Base-by-base conservation (phyloP, 2,329 filamentous ascomycete genomes). In the Amauroascus niger region DNA sequence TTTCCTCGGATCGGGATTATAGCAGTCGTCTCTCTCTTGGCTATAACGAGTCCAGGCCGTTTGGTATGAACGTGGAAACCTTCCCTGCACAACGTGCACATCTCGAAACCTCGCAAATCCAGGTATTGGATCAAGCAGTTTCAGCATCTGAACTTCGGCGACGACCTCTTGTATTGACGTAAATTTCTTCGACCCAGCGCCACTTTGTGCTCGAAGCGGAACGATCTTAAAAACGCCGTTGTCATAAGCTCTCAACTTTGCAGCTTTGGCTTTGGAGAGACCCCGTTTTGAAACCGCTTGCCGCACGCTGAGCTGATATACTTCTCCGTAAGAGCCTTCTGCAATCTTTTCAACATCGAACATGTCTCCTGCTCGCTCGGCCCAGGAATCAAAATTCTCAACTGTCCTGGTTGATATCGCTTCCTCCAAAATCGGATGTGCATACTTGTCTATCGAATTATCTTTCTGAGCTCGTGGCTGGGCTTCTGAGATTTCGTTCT, bases 261-360 rank as follows among this genome's bases (percentile, higher is more conserved):
- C 71, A 58, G 58, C 65, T 58, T 61, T 70, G 6, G 64, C 67
- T 55, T 67, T 69, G 4, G 66, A 70, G 18, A 70, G 66, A 5
- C 62, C 62, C 7, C 64, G 62, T 18, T 64, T 64, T 37, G 63
- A 66, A 16, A 66, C 54, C 45, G 71, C 65, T 22, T 70, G 66
- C 9, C 66, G 65, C n/a, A 73, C 50, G 16, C 74, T 56, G 22
- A 83, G 67, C 11, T 80, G 78, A 63, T 83, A 84, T 2, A 85
- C 81, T 62, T 84, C 81, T 52, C 79, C 80, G 61, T 82, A 85
- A 0, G 80, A 82, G 1, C 82, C 82, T 64, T 85, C 81, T 7
- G 80, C 81, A 33, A 85, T 77, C 60, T 85, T 85, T 7, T 72
- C 70, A 39, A 84, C 72, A 35, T 72, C 63, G 58, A 73, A 66